phyloP scores from a whole-genome alignment of 257 asterid species.

The Solanum rostratum region DNA sequence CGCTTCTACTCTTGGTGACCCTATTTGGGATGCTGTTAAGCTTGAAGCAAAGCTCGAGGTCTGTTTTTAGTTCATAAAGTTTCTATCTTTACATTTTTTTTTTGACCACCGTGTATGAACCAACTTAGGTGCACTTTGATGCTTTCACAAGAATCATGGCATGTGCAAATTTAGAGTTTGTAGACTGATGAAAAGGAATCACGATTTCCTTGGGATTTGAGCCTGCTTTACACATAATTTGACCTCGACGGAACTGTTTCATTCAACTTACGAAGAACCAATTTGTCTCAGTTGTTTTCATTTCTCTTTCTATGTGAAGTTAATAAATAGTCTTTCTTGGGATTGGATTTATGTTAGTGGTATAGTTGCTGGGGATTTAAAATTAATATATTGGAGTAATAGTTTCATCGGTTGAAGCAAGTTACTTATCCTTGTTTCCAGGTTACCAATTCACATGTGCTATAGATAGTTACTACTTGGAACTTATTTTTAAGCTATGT shows the following conservation, averaged over 20 bases:
- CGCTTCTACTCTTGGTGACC: constrained; percentile 28
- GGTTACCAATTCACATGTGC: background rate
- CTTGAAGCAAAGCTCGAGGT: constrained; percentile 35
- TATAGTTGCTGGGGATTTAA: background rate
- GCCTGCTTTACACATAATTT: background rate
- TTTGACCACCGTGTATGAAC: background rate
- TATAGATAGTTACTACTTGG: background rate
- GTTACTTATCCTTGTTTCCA: background rate
- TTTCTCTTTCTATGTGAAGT: background rate
- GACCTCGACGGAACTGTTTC: background rate
- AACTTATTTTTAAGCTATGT: background rate
- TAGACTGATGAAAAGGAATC: background rate
- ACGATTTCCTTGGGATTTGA: background rate
- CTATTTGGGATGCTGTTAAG: constrained; percentile 33
- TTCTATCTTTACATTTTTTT: background rate
- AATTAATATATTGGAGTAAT: background rate
- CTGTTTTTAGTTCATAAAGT: background rate
- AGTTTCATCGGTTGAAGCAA: background rate
- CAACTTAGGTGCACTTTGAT: background rate
- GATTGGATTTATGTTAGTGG: background rate
- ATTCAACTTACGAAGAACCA: background rate
- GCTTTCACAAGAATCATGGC: background rate
- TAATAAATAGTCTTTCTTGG: background rate
- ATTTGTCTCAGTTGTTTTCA: background rate
- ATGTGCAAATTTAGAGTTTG: background rate